These are phyloP conservation scores for Olyra latifolia DNA, from an alignment of 176 grass and related monocot species.

Conservation along the genomic window DNA sequence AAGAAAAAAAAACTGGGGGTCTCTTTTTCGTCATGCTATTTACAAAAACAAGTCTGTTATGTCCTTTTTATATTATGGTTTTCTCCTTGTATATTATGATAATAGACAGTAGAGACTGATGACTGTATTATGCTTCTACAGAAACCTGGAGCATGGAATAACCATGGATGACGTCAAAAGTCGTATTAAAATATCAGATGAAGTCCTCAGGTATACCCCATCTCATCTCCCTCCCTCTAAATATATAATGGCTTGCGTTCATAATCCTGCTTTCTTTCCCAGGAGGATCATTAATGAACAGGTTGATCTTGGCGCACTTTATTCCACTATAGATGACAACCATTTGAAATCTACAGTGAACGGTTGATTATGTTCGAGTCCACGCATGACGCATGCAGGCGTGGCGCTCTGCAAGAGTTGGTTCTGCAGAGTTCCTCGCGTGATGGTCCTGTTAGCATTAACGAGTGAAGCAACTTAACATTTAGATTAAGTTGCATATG, in stretches of 20 bases:
- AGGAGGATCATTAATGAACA: conserved; percentile 52
- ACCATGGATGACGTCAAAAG: conserved; percentile 40
- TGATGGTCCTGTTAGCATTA: background rate
- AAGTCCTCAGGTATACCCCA: conserved; percentile 49
- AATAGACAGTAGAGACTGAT: conserved; percentile 3
- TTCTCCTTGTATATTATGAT: conserved; percentile 5
- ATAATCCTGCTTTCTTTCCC: conserved; percentile 23
- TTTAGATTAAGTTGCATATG: conserved; percentile 22
- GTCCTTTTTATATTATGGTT: background rate
- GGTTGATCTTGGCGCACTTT: conserved; percentile 58
- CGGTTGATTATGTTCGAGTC: conserved; percentile 45
- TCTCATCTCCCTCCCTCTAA: background rate
- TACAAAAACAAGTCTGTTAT: conserved; percentile 8
- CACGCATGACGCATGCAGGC: background rate
- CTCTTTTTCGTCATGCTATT: background rate
- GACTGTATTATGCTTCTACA: conserved; percentile 39
- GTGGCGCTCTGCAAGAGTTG: conserved; percentile 7
- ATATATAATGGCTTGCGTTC: conserved; percentile 6
- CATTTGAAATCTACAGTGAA: conserved; percentile 79
- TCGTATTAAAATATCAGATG: conserved; percentile 50
- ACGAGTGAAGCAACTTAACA: conserved; percentile 1
- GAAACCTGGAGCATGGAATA: conserved; percentile 67
- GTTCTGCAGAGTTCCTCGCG: background rate
- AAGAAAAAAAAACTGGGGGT: background rate
- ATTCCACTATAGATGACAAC: conserved; percentile 84